Conservation (phyloP, 345 rosid genomes). For the Erysimum cheiranthoides region DNA sequence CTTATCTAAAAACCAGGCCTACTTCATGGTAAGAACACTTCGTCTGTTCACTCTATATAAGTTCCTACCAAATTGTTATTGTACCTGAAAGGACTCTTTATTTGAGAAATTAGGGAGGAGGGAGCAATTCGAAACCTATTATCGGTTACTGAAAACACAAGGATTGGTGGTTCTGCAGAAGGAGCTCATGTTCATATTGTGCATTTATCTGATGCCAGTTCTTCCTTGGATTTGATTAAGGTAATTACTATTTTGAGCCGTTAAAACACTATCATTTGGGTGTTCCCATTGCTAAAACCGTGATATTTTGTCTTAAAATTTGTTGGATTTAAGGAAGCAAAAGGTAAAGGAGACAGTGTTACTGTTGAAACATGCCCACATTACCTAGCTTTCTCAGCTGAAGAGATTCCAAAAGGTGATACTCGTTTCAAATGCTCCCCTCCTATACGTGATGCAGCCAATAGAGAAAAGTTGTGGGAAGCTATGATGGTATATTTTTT, state of each 20-base stretch:
- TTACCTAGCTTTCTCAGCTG: slow-evolving; percentile 92
- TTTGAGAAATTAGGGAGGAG: slow-evolving; percentile 70
- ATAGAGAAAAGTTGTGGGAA: slow-evolving; percentile 83
- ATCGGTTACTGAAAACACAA: slow-evolving; percentile 69
- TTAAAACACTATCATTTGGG: not conserved
- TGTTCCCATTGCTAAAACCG: not conserved
- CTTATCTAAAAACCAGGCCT: slow-evolving; percentile 89
- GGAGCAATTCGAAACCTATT: slow-evolving; percentile 81
- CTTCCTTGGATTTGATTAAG: slow-evolving; percentile 82
- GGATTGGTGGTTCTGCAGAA: slow-evolving; percentile 73
- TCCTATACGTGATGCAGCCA: slow-evolving; percentile 81
- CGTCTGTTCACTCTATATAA: not conserved
- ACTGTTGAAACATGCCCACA: slow-evolving; percentile 97
- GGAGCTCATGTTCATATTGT: slow-evolving; percentile 98
- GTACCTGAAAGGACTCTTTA: slow-evolving; percentile 15
- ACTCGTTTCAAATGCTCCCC: slow-evolving; percentile 98
- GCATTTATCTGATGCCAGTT: slow-evolving; percentile 82
- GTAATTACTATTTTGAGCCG: slow-evolving; percentile 40
- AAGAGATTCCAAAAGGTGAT: slow-evolving; percentile 88
- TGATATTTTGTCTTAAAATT: not conserved
- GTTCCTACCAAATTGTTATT: not conserved
- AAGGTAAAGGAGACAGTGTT: slow-evolving; percentile 74
- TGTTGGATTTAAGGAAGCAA: slow-evolving; percentile 63
- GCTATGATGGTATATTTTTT: slow-evolving; percentile 67
- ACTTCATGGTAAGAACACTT: slow-evolving; percentile 65